Conservation (phyloP, 805 yeast species). For the Sporopachydermia lactativora region DNA sequence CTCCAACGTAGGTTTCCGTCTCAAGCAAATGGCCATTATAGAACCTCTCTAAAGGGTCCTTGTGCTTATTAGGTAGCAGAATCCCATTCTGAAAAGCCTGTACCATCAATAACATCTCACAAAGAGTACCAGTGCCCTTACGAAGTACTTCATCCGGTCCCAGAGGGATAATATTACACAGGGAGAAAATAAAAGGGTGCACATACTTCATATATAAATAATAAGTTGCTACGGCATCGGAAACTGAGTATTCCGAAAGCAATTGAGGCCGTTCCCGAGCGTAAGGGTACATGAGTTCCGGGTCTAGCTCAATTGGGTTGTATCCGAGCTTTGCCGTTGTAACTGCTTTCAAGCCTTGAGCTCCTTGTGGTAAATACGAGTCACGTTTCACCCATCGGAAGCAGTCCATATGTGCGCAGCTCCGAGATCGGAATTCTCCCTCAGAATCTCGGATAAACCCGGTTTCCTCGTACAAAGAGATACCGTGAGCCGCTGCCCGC, state of each 20-base stretch:
- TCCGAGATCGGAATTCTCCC: constrained; percentile 83
- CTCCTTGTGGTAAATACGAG: constrained; percentile 94
- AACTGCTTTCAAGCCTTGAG: constrained; percentile 96
- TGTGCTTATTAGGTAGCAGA: constrained; percentile 82
- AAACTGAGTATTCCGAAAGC: constrained; percentile 91
- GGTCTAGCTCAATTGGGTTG: constrained; percentile 92
- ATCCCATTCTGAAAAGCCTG: constrained; percentile 77
- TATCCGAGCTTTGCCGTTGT: constrained; percentile 92
- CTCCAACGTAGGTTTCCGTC: constrained; percentile 96
- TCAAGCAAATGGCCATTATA: constrained; percentile 89
- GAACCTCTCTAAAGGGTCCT: constrained; percentile 88
- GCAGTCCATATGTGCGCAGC: constrained; percentile 96
- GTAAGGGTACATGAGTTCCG: constrained; percentile 96
- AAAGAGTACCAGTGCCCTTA: constrained; percentile 96
- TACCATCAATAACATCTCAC: constrained; percentile 94
- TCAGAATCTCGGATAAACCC: constrained; percentile 85
- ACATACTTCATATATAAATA: constrained; percentile 92
- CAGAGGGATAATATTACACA: constrained; percentile 89
- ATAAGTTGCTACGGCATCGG: constrained; percentile 98
- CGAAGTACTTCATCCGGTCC: constrained; percentile 93
- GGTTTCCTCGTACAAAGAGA: constrained; percentile 82
- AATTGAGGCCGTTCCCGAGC: constrained; percentile 90
- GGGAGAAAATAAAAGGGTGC: constrained; percentile 91
- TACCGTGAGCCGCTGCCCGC: constrained; percentile 68
- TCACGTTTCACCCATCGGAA: constrained; percentile 97